phyloP scores from a whole-genome alignment of 2,329 filamentous ascomycete species.

The Xenosphaeropsis pyriputrescens region DNA sequence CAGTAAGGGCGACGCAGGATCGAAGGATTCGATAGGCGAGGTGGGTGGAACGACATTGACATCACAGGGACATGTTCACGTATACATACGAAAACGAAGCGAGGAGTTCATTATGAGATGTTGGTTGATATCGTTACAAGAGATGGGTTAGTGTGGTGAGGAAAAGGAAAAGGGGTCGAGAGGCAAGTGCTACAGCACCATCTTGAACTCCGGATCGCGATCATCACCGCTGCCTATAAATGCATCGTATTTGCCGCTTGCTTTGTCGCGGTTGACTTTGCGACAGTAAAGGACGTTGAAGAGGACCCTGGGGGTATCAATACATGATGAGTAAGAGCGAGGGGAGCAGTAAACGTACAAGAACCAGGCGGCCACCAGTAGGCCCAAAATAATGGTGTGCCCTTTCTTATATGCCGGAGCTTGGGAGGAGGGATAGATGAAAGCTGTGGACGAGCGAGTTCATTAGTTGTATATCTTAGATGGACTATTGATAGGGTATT shows the following conservation, averaged over 20 bases:
- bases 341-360: conserved; percentile 30
- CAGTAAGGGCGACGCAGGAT: no score
- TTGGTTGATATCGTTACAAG: no score
- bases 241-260: conserved; percentile 38
- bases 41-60: no score
- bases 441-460: conserved; percentile 23
- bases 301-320: conserved; percentile 29
- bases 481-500: neutral
- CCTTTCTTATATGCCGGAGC: conserved; percentile 43
- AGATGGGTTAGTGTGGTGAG: no score
- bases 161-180: no score
- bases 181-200: conserved; percentile 31
- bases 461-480: neutral
- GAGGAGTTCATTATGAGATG: no score
- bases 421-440: conserved; percentile 42
- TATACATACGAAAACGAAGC: no score
- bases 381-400: conserved; percentile 43
- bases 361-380: conserved; percentile 48
- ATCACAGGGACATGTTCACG: no score
- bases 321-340: neutral
- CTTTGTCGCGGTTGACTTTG: conserved; percentile 51
- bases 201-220: conserved; percentile 43
- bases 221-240: conserved; percentile 45
- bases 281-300: conserved; percentile 45
- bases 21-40: no score